Conservation (phyloP, 305 asterid species). For the Fraxinus sp. region DNA sequence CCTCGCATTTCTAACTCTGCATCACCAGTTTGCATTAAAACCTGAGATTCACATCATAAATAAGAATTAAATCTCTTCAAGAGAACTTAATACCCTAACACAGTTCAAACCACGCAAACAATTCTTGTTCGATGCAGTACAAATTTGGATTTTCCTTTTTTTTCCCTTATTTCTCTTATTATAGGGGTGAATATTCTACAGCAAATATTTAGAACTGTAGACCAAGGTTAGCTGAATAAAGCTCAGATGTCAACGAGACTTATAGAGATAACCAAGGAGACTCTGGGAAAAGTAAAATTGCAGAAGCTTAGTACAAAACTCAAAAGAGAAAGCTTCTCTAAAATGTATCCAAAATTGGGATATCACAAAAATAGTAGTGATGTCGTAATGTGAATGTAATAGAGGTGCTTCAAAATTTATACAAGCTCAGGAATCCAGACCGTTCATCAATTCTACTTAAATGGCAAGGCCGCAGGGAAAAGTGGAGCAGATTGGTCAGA, state of each 20-base stretch:
- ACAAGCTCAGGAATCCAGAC: neutral
- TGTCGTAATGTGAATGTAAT: neutral
- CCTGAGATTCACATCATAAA: slow-evolving; percentile 41
- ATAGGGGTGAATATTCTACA: neutral
- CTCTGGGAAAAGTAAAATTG: neutral
- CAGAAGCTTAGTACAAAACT: neutral
- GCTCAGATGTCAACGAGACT: neutral
- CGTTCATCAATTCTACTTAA: neutral
- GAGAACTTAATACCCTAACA: neutral
- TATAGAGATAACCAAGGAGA: neutral
- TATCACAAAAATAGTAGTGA: neutral
- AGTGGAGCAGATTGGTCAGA: neutral
- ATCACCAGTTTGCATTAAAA: slow-evolving; percentile 97
- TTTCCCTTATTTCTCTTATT: neutral
- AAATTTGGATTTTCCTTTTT: neutral
- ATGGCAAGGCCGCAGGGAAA: neutral
- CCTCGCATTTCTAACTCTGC: slow-evolving; percentile 98
- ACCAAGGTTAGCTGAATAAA: neutral
- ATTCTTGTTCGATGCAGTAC: neutral
- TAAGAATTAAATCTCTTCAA: neutral
- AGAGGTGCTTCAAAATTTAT: neutral
- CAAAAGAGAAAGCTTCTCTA: neutral
- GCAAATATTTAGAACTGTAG: neutral
- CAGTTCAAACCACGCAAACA: neutral
- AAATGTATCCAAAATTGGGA: neutral